Base-by-base conservation (phyloP, 2,329 filamentous ascomycete species). In the Cadophora sp. region DNA sequence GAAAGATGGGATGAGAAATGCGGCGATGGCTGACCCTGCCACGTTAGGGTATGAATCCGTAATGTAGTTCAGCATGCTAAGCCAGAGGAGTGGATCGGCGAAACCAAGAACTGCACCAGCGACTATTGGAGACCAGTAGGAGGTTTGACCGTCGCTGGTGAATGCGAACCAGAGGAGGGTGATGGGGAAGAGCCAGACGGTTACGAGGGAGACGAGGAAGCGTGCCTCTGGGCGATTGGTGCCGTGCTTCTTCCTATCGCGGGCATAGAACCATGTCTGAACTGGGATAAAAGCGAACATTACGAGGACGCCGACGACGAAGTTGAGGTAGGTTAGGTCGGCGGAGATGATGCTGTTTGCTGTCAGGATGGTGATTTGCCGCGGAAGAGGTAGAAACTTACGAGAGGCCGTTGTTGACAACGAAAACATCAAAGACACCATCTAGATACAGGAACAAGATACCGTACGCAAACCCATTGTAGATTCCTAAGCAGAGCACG, bases 51-150 rank as follows among this genome's bases (percentile, higher is more conserved):
- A 82, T 4, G 78, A 75, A 70, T 82, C 74, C 36, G 79, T 79
- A 56, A 81, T 79, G 68, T 82, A 82, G 62, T 79, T 81, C 53
- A 82, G 70, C 80, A 81, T 81, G 59, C 74, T 72, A n/a, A 81
- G 73, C 79, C 79, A 82, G 4, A 81, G 74, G n/a, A 82, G 68
- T 9, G 80, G 79, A 67, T 81, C 79, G 33, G 78, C 79, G 68
- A 81, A 79, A 8, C 79, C 80, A 20, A 82, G 73, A 8, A 81
- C 69, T 11, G 69, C 78, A 41, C 80, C 80, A 8, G 80, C 79
- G 4, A 80, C 71, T 48, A 82, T 74, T 11, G 80, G 80, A 2
- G 77, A 80, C 80, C 80, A 81, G 70, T 77, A 81, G 7, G 73
- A 79, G 1, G 75, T 76, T 48, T 75, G 77, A 59, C 79, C 79